Evolutionary conservation across 2,329 filamentous ascomycete species (phyloP), one percentile per base, ranked within the genome.

Genomic region (Talaromyces amestolkiae): DNA sequence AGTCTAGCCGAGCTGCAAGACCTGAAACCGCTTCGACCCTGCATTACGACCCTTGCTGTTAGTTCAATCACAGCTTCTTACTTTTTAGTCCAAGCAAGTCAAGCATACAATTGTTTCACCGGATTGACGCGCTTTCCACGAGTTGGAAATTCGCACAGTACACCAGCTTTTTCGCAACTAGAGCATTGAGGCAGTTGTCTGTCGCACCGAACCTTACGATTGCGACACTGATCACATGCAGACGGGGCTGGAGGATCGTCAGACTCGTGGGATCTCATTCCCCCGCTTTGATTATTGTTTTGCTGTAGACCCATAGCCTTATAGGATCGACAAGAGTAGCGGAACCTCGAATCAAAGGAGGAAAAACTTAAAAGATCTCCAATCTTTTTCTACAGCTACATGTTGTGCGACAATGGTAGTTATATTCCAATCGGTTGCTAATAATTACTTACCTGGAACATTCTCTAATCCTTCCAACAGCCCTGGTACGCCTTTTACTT

Each of bases 121-220:
- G 49, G 49, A 54, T 54, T 54, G 22, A 54, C 24, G 4, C 49
- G 49, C 49, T 54, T 54, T 54, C 49, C 49, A 33, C 49, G 49
- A 54, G 49, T 54, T 54, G 49, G 49, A 31, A 54, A 54, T 54
- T 54, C 49, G 27, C 49, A 54, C 49, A 54, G 49, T 31, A 54
- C 49, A 10, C 49, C 49, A 54, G 49, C 49, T 54, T 54, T 54
- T 54, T 54, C 49, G 49, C 49, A 54, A 24, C 49, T 54, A 54
- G 49, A 54, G 22, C 49, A 54, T 54, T 54, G 49, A 31, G 49
- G 49, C 11, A 54, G 11, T 27, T 54, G 49, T 54, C 49, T 22
- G 31, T 54, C 49, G 24, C 49, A 54, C 22, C 49, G 49, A 54
- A 54, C 49, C 49, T 54, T 54, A 31, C 49, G 49, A 54, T 54